Base-by-base conservation (phyloP, 2,329 filamentous ascomycete genomes). In the Westerdykella sp. region DNA sequence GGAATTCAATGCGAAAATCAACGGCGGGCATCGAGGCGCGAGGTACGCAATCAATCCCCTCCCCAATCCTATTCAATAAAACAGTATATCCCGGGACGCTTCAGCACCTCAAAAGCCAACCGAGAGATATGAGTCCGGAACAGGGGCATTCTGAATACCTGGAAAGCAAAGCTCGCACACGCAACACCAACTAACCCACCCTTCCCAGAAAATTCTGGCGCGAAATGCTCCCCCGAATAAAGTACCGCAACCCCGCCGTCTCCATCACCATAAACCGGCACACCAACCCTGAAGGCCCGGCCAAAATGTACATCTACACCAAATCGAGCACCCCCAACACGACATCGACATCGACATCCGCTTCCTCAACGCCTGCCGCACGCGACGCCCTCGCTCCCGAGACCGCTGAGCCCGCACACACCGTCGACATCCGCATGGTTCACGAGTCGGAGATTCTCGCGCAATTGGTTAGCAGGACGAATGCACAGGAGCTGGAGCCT, bases 181-280 rank as follows among this genome's bases (percentile, higher is more conserved):
- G 41, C 64, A 38, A 14, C 21, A 22, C 32, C 5, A 11, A 35
- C 32, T 10, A n/a, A 5, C 32, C 15, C 37, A 1, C 2, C 28
- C 34, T n/a, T 9, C 12, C 23, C 52, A 95, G 90, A 60, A 87
- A 87, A 72, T 96, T 98, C 77, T 95, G 88, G 87, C 81, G 79
- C 51, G 74, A 83, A 47, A 84, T 82, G 63, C 81, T 97, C 38
- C 87, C 87, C 16, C 81, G 87, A 44, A 75, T 98, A 54, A 96
- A 98, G 76, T 98, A 83, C 73, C 85, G 95, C 76, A 98, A 98
- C 67, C 93, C 93, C 1, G 72, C 81, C 11, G 68, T 96, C 37
- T 80, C 84, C 35, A 94, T 97, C 78, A 82, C 86, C 46, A 80
- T 95, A 57, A 83, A 84, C 66, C 84, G 86, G 46, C 82, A 78